phyloP scores from a whole-genome alignment of 1,284 basidiomycete genomes.

The Rhodotorula sp. region DNA sequence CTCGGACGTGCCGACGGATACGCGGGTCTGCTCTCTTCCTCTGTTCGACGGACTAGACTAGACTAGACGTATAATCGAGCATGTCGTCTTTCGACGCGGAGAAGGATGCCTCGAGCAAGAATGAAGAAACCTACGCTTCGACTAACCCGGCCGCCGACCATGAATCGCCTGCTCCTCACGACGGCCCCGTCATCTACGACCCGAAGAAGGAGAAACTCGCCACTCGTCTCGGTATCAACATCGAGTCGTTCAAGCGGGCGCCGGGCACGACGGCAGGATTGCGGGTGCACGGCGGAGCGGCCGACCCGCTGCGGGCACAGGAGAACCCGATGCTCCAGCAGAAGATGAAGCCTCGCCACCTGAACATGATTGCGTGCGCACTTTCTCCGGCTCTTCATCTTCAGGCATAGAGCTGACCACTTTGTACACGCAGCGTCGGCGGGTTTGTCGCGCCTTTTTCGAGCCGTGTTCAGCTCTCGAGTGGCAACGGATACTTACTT shows the following conservation, averaged over 20 bases:
- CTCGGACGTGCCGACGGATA: no score
- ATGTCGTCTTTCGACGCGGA: slow-evolving; percentile 8
- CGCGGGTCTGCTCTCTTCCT: no score
- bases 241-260: slow-evolving; percentile 53
- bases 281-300: slow-evolving; percentile 43
- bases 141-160: slow-evolving; percentile 2
- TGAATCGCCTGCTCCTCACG: no score
- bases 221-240: slow-evolving; percentile 51
- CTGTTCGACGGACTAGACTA: no score
- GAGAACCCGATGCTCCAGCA: slow-evolving; percentile 48
- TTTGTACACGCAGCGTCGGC: neutral
- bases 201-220: slow-evolving; percentile 49
- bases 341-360: slow-evolving; percentile 21
- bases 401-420: neutral
- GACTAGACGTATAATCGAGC: no score
- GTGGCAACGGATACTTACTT: neutral
- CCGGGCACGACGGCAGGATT: slow-evolving; percentile 50
- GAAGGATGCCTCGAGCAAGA: slow-evolving; percentile 17
- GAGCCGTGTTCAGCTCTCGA: neutral
- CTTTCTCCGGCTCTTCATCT: slow-evolving; percentile 46
- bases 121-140: slow-evolving; percentile 13
- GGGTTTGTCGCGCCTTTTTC: slow-evolving; percentile 24
- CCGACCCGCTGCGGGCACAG: slow-evolving; percentile 30
- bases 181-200: slow-evolving; percentile 47
- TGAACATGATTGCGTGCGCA: slow-evolving; percentile 50